Base-by-base conservation (phyloP, 257 asterid genomes). In the Solanum rostratum region DNA sequence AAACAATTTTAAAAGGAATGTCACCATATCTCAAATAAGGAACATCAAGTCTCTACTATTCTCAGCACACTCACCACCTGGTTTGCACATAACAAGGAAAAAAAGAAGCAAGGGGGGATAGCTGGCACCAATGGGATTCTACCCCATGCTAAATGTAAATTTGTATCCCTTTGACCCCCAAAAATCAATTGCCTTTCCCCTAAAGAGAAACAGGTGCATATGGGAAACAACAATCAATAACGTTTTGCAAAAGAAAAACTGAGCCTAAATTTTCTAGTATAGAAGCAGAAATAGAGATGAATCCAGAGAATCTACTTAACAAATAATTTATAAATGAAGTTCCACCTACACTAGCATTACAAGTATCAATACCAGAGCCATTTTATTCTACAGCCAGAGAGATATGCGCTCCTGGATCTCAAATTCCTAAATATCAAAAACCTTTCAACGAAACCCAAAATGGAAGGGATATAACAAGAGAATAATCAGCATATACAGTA, bases 381-480 rank as follows among this genome's bases (percentile, higher is more conserved):
- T 50, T 27, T 50, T 78, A 19, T 18, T 50, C 63, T 27, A 29
- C 63, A 50, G 57, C 19, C 54, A 46, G 19, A 78, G 45, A 50
- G 45, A 78, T 50, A 16, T 29, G 27, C 16, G 46, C 50, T 41
- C n/a, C n/a, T 46, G 60, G 45, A 78, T 78, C 22, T 50, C 22
- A 14, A 78, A 78, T 78, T 30, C 63, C 27, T 50, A 52, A 78
- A 14, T 41, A 82, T 30, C 55, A 55, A 30, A n/a, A 33, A 29
- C 29, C 43, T 59, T 24, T 43, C 19, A 45, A 10, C 15, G 18
- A 60, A 65, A 24, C 39, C 81, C 81, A 46, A 46, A 80, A 37
- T 15, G 69, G 20, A 39, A 46, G 81, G 14, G 33, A 11, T 57
- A 86, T 63, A 79, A 81, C 87, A 85, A 87, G 79, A 70, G 37